phyloP scores from a whole-genome alignment of 805 yeast genomes.

The Schwanniomyces sp. region DNA sequence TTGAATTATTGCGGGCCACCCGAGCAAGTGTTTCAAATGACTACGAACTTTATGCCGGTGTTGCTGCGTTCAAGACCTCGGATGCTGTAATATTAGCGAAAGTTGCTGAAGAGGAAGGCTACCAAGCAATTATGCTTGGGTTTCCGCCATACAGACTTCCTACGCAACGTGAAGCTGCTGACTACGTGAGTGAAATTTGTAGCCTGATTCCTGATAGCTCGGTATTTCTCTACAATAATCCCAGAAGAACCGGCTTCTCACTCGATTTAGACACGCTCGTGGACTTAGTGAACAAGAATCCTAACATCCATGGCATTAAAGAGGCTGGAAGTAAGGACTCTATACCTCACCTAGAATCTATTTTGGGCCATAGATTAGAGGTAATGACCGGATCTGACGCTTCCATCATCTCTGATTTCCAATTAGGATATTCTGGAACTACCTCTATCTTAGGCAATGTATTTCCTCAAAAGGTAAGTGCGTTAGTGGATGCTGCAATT shows the following conservation, averaged over 20 bases:
- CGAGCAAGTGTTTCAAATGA: neutral
- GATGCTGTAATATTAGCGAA: neutral
- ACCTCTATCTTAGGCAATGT: neutral
- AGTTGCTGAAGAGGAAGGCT: neutral
- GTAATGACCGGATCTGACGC: constrained; percentile 2
- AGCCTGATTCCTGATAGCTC: neutral
- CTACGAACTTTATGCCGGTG: neutral
- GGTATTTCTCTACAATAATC: constrained; percentile 1
- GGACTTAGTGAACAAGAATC: neutral
- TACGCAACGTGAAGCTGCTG: neutral
- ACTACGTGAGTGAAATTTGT: neutral
- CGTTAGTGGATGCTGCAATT: neutral
- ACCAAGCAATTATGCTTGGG: constrained; percentile 2
- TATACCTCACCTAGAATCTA: neutral
- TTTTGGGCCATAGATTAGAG: neutral
- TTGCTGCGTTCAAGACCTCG: neutral
- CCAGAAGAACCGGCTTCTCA: neutral
- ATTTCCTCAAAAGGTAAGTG: neutral
- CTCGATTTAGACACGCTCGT: neutral
- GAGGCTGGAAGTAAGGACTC: neutral
- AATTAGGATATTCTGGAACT: neutral
- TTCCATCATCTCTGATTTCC: neutral
- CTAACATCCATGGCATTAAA: neutral
- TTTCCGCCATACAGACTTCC: constrained; percentile 3
- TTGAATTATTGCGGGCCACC: neutral